Evolutionary conservation across 345 rosid genomes (phyloP), one percentile per base, ranked within the genome.

Genomic region (Hibiscus syriacus): DNA sequence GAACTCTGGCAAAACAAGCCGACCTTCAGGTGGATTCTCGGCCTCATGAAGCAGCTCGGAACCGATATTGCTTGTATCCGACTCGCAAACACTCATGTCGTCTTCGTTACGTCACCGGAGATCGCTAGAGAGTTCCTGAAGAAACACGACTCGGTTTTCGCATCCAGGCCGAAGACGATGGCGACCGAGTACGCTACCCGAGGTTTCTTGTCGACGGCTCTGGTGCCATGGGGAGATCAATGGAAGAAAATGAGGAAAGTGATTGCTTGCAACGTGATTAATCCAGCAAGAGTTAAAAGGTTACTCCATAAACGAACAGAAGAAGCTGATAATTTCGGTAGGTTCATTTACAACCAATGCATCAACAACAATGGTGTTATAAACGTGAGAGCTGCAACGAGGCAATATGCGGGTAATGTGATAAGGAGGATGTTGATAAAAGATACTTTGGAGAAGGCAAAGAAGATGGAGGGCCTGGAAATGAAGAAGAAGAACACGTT

Each of bases 201-300:
- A 14, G 75, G 80, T 2, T 68, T 50, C 70, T 26, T 54, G 20
- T 69, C 83, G 0, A 54, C 73, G 25, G 55, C 67, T 1, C 2
- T 14, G 11, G 13, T 79, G 8, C 76, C 80, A 2, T 52, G 62
- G 41, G 79, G 78, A 8, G 78, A 75, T n/a, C 81, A 76, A 2
- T 78, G 81, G 86, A 72, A 62, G 72, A 81, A 81, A 68, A 83
- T 77, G 87, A 72, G 78, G 72, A 81, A 43, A 53, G 76, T 77
- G 38, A 16, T 84, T 23, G 64, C 73, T 10, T 43, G 74, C 1
- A 81, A 79, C 53, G 3, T 82, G 0, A 29, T 79, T 39, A 77
- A 72, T 14, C 68, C 66, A 1, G 61, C 71, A 27, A 77, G 72
- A 38, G 73, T 72, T 30, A 39, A 53, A 49, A 74, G 78, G 83